phyloP scores from a whole-genome alignment of 1,139 yeast genomes.

The Pneumocystis jirovecii region DNA sequence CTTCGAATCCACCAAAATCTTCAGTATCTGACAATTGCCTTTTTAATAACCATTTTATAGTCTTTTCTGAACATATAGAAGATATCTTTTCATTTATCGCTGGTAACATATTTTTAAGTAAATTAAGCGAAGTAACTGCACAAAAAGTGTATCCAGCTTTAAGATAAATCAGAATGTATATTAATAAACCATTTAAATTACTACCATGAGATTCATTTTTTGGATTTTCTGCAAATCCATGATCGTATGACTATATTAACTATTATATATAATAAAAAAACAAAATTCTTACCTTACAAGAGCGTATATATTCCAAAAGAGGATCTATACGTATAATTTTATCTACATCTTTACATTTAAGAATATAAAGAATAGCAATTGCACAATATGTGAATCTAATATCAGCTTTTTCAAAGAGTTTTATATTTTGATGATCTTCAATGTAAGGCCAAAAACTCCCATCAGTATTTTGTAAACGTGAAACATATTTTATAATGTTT shows the following conservation, averaged over 20 bases:
- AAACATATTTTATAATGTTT: conserved; percentile 32
- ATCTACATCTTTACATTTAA: conserved; percentile 29
- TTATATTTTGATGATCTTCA: conserved; percentile 30
- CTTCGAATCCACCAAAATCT: conserved; percentile 49
- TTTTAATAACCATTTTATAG: conserved; percentile 17
- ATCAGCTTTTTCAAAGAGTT: conserved; percentile 52
- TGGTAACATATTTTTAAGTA: conserved; percentile 26
- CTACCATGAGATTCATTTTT: conserved; percentile 53
- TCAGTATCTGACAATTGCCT: conserved; percentile 10
- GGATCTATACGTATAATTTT: not conserved
- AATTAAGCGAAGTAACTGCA: conserved; percentile 49
- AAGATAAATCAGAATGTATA: not conserved
- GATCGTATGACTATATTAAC: conserved; percentile 29
- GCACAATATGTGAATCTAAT: conserved; percentile 67
- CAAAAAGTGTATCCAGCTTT: conserved; percentile 71
- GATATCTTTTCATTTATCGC: not conserved
- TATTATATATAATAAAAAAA: not conserved
- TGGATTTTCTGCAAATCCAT: conserved; percentile 45
- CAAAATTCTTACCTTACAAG: not conserved
- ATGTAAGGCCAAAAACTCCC: conserved; percentile 14
- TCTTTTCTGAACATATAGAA: conserved; percentile 31
- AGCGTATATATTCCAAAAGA: conserved; percentile 11
- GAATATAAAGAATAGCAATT: conserved; percentile 40
- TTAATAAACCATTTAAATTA: not conserved
- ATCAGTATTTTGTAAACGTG: conserved; percentile 24